Percentiles rank a stretch among this genome's conserved stretches.
These are phyloP conservation scores for Blastomyces parvus DNA, from an alignment of 2,329 filamentous ascomycete genomes.

Conservation along the genomic window DNA sequence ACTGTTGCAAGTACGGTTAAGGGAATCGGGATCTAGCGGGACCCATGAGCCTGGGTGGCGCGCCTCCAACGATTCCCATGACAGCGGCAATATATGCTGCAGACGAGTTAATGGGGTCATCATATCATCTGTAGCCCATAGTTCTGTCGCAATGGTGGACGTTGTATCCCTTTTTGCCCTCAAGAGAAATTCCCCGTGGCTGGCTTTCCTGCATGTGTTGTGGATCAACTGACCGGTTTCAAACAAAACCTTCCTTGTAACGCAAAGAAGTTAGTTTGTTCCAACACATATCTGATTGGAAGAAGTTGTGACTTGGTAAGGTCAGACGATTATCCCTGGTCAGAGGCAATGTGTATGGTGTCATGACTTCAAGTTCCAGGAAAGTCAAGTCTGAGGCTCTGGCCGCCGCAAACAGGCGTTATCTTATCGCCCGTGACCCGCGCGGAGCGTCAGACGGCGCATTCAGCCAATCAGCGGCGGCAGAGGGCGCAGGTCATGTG, in stretches of 20 bases:
- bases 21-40: background rate
- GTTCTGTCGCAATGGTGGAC: background rate
- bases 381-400: background rate
- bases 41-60: background rate
- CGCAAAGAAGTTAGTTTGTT: background rate
- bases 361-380: background rate
- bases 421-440: constrained; percentile 1
- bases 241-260: background rate
- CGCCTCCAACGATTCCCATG: background rate
- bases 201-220: background rate
- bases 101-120: background rate
- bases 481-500: background rate
- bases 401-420: background rate
- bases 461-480: background rate
- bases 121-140: background rate
- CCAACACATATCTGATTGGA: background rate
- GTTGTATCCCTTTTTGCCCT: background rate
- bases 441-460: background rate
- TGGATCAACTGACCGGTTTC: constrained; percentile 6
- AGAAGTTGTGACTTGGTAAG: background rate
- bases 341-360: background rate
- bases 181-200: background rate
- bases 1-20: background rate
- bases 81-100: background rate
- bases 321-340: constrained; percentile 3